Base-by-base conservation (phyloP, 345 rosid genomes). In the Salix suchowensis region DNA sequence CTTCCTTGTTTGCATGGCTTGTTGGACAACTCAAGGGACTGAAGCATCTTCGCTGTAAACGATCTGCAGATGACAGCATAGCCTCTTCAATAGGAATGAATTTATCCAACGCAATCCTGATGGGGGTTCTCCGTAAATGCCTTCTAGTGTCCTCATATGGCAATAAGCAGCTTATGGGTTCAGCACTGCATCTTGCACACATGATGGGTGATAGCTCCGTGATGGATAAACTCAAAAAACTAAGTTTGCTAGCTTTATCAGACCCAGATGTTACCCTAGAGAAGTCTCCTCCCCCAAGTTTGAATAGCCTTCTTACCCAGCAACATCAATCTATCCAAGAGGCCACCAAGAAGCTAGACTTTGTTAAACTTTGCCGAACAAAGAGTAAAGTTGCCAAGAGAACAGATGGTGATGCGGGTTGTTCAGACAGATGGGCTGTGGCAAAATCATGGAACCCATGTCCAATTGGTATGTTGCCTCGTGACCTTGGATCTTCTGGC, bases 381-480 rank as follows among this genome's bases (percentile, higher is more conserved):
- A 84, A 84, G 79, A 73, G 82, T 71, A 86, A 69, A 73, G 73
- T 36, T 66, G 77, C 15, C 18, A 77, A 72, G 34, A 68, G 82
- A 39, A 68, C 48, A 75, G 86, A 74, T 13, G 75, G 76, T 76
- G 62, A 82, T 37, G 62, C 13, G 44, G 83, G 67, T 65, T 82
- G 60, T 75, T 70, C 78, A 60, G 76, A 77, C 60, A 80, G 85
- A 79, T 92, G 97, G 97, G 81, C 70, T 37, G 85, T 87, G 71
- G 89, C 84, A 19, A 85, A 89, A 76, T 84, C 91, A 0, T 93
- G 98, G 97, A 93, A 84, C 74, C 87, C 96, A 12, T 95, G 98
- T 79, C 96, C 98, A 4, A 89, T 91, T 65, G 96, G 98, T 52
- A 91, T 83, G 89, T 68, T 93, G 88, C 97, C 98, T 28, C 79